Evolutionary conservation across 495 filamentous ascomycete species (phyloP).

Genomic region (Aspergillus cristatus): DNA sequence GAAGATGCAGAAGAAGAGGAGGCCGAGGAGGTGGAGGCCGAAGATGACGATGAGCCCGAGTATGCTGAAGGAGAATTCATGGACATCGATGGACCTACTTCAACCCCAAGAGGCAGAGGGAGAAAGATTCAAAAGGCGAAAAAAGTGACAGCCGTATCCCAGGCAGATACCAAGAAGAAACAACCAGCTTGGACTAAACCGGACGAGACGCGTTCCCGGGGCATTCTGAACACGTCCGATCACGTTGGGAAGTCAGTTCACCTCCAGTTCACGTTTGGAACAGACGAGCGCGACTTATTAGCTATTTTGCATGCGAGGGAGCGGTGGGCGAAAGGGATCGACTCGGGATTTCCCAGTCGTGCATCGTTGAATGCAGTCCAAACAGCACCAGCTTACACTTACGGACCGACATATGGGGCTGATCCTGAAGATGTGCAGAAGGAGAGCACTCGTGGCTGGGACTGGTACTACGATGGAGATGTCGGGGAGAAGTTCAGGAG

Average conservation of each 20-base stretch:
- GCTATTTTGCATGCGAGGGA: slow-evolving; percentile 37
- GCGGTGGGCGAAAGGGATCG: slow-evolving; percentile 34
- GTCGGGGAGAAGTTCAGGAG: slow-evolving; percentile 27
- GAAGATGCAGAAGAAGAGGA: slow-evolving; percentile 11
- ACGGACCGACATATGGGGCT: slow-evolving; percentile 31
- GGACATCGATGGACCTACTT: neutral
- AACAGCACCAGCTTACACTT: slow-evolving; percentile 24
- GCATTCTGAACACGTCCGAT: slow-evolving; percentile 26
- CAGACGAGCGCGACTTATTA: slow-evolving; percentile 38
- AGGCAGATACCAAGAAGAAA: slow-evolving; percentile 10
- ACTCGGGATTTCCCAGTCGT: slow-evolving; percentile 43
- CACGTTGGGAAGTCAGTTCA: slow-evolving; percentile 33
- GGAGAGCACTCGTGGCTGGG: slow-evolving; percentile 42
- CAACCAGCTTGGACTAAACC: slow-evolving; percentile 10
- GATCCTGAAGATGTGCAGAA: slow-evolving; percentile 27
- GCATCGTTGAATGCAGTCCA: slow-evolving; percentile 17
- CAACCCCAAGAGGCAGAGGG: slow-evolving; percentile 9
- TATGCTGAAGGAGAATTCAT: slow-evolving; percentile 7
- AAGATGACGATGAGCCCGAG: slow-evolving; percentile 5
- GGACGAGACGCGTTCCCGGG: slow-evolving; percentile 27
- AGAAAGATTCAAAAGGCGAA: neutral
- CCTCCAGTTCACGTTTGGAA: slow-evolving; percentile 31
- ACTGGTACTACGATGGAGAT: slow-evolving; percentile 44
- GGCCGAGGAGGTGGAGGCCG: slow-evolving; percentile 4
- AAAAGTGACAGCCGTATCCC: neutral